Evolutionary conservation across 768 basidiomycete species (phyloP), one percentile per base, ranked within the genome.

Genomic region (Boletus sp.): DNA sequence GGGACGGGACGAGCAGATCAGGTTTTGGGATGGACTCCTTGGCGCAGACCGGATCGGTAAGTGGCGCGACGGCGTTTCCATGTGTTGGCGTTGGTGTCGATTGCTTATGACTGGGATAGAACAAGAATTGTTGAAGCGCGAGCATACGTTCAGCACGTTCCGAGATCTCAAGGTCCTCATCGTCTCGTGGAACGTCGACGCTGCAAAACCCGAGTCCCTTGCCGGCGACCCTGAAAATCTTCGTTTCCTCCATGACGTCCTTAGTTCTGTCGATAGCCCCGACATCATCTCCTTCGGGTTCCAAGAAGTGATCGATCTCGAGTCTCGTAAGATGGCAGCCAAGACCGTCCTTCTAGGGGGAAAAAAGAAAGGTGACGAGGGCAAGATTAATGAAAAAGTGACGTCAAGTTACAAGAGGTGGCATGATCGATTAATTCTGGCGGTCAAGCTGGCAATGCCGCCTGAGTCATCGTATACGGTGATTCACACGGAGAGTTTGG

Each of bases 271-370:
- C 35, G 84, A 90, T 13, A 62, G 71, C 11, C 90, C 96, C 3
- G 95, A 98, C 58, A 86, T 98, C 61, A 88, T 99, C 58, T 82
- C 85, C 5, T 96, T 99, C 62, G 94, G 94, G 2, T 88, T 98
- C 70, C 96, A 99, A 70, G 96, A 98, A 72, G 81, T 98, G 37
- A 92, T 99, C 56, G 93, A 97, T 66, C 81, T 99, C n/a, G 94
- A 97, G 61, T 86, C 83, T 59, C 85, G 92, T 56, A 93, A 86
- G 73, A 85, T 98, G 77, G 86, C 88, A 1, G 96, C 96, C 63
- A 95, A 97, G 73, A 92, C 87, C 19, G 84, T 98, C 27, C 66
- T 99, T 0, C 78, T 96, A 6, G 88, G 87, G 7, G 77, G 79
- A 15, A 82, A 85, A 59, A 90, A 86, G 72, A 83, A 81, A 55